Evolutionary conservation across 1,139 yeast genomes (phyloP), one percentile per base, ranked within the genome.

Genomic region (Eremothecium cymbalariae): DNA sequence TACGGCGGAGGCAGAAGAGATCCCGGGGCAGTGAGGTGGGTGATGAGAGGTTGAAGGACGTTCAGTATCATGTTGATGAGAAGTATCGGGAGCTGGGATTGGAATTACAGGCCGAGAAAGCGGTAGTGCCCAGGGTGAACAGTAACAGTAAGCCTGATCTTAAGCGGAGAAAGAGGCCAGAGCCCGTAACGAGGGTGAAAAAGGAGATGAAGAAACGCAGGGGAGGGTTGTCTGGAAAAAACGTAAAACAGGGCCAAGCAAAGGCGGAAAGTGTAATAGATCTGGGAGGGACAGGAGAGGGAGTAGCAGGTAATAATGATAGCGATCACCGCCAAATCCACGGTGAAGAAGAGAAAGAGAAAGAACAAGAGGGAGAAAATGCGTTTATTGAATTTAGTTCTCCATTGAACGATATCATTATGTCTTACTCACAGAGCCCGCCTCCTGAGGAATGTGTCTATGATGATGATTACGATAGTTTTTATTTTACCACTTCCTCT

Each of bases 401-500:
- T 16, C 16, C 8, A 11, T 9, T 12, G 15, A 20, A 8, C 9
- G 17, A 15, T 19, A 24, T 9, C 28, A 27, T 20, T 27, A 18
- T 15, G 6, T 27, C 20, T n/a, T 14, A 18, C 16, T 6, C 23
- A 4, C 9, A 13, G 21, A 16, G 12, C 11, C 18, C 8, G 16
- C 14, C 8, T n/a, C 18, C 20, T n/a, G 24, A 29, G 9, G 19
- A 16, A 13, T 28, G 29, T 8, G 23, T 20, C 6, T 30, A 35
- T 15, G 28, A 31, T 15, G 37, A 39, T n/a, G 33, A 30, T 8
- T 44, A 41, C 7, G 52, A 48, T 34, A 45, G 46, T 31, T 47
- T 39, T 33, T 55, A 50, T 35, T 54, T 50, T 25, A 52, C 57
- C 11, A 46, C 56, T 4, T 53, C 58, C 3, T 53, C 58, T 1